Evolutionary conservation across 2,329 filamentous ascomycete species (phyloP).

Genomic region (Pseudohalonectria lignicola): DNA sequence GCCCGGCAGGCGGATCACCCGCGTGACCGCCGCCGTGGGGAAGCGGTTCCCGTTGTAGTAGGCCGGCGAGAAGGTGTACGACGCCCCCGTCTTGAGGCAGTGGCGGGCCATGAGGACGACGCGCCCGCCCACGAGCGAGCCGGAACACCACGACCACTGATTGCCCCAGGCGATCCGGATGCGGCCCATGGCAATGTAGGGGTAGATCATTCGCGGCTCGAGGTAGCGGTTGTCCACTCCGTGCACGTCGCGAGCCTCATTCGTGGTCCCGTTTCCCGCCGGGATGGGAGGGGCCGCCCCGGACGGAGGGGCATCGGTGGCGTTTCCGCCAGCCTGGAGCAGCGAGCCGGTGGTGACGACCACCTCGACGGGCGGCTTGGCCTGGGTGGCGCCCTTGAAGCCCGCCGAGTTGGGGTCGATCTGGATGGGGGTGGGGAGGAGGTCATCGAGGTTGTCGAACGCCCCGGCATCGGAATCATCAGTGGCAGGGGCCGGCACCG

Average conservation of each 20-base stretch:
- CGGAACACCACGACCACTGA: background rate
- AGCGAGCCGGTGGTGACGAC: no score
- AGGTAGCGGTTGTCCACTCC: background rate
- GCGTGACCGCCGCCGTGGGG: background rate
- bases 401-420: no score
- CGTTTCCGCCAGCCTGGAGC: background rate
- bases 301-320: background rate
- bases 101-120: conserved; percentile 1
- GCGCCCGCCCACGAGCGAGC: background rate
- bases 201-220: background rate
- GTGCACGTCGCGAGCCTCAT: conserved; percentile 1
- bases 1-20: background rate
- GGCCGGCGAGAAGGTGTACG: conserved; percentile 1
- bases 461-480: no score
- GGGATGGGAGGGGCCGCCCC: no score
- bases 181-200: conserved; percentile 1
- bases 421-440: no score
- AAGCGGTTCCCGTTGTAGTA: background rate
- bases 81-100: background rate
- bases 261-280: no score
- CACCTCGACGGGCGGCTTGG: no score
- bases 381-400: no score
- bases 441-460: no score
- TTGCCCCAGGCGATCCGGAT: background rate
- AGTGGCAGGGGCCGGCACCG: no score